phyloP scores from a whole-genome alignment of 306 rosid genomes.

The Hylodesmum podocarpum region DNA sequence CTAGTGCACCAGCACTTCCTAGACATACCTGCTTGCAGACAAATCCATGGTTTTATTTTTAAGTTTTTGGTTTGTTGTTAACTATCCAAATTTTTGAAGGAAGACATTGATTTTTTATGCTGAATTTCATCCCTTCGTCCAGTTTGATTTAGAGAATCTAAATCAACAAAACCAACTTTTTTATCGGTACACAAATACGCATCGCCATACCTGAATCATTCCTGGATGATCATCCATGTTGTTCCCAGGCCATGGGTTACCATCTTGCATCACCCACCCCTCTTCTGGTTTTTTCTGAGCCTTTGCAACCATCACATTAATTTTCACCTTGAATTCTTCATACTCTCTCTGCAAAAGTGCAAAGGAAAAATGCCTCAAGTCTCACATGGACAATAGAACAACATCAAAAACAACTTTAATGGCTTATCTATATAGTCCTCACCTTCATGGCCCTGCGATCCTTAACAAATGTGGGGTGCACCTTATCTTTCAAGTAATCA shows the following conservation, averaged over 20 bases:
- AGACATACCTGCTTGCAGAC: slow-evolving; percentile 64
- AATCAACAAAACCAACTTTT: neutral
- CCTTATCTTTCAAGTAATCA: slow-evolving; percentile 93
- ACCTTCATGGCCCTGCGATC: slow-evolving; percentile 98
- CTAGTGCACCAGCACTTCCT: slow-evolving; percentile 86
- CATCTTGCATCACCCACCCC: slow-evolving; percentile 98
- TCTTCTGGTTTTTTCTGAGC: slow-evolving; percentile 92
- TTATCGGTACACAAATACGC: neutral
- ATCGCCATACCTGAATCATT: slow-evolving; percentile 79
- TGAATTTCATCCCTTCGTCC: neutral
- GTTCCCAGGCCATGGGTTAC: slow-evolving; percentile 97
- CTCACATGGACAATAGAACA: neutral
- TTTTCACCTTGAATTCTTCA: slow-evolving; percentile 89
- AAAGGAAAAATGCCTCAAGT: neutral
- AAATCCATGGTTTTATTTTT: slow-evolving; percentile 14
- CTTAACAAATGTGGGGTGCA: slow-evolving; percentile 75
- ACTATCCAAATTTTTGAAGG: neutral
- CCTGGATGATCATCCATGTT: slow-evolving; percentile 92
- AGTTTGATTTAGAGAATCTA: neutral
- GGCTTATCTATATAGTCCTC: neutral
- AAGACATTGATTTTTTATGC: neutral
- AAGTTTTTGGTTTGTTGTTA: neutral
- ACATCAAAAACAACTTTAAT: neutral
- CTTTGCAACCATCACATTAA: slow-evolving; percentile 83
- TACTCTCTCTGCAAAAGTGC: slow-evolving; percentile 76